Percentiles rank a stretch among this genome's conserved stretches.
phyloP scores from a whole-genome alignment of 305 asterid genomes.

The Solanum aculeatissimum region DNA sequence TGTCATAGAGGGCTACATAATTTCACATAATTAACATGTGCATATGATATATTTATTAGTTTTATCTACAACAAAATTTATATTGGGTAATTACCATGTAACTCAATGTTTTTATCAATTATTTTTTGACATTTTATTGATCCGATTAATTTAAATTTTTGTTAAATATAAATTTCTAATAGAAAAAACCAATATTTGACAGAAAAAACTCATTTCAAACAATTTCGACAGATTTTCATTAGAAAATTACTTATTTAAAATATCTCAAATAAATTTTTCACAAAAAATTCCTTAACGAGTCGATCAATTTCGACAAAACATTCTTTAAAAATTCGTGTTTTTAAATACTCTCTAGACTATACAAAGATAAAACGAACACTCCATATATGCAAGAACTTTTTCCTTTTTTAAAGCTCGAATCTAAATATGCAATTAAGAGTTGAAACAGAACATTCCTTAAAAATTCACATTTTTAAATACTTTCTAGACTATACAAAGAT shows the following conservation, averaged over 20 bases:
- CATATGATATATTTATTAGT: not conserved
- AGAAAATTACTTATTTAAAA: not conserved
- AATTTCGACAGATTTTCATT: not conserved
- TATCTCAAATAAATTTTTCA: not conserved
- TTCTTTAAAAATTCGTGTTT: not conserved
- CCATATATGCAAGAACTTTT: not conserved
- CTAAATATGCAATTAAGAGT: not conserved
- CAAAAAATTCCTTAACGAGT: not conserved
- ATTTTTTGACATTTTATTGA: too few species aligned
- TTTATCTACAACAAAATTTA: not conserved
- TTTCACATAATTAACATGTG: not conserved
- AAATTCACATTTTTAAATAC: not conserved
- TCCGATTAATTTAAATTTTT: not conserved
- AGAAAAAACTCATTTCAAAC: not conserved
- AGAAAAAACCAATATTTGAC: not conserved
- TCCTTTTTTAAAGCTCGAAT: not conserved
- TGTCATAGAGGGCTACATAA: not conserved
- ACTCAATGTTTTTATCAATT: too few species aligned
- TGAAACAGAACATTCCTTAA: too few species aligned
- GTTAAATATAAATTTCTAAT: not conserved
- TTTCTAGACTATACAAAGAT: not conserved
- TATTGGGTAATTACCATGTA: not conserved
- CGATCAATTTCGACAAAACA: not conserved
- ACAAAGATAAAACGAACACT: not conserved
- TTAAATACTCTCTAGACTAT: not conserved